Conservation (phyloP, 768 basidiomycete genomes). For the Russula emetica region DNA sequence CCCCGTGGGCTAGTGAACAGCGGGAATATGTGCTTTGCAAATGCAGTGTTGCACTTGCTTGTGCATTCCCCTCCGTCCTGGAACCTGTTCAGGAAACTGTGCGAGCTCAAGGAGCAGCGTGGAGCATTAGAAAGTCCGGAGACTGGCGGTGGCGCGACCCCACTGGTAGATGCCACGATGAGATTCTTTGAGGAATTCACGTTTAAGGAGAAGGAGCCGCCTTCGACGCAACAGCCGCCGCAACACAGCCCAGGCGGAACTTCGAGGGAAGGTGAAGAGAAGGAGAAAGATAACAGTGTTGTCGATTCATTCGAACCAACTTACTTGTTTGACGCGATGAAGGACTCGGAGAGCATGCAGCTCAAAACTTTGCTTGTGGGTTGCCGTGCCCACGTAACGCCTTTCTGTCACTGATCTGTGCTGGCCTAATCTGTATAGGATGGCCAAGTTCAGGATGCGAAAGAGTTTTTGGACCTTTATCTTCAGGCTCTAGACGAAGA, state of each 20-base stretch:
- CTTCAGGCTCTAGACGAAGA: background rate
- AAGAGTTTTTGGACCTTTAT: background rate
- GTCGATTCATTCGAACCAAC: background rate
- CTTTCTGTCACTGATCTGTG: background rate
- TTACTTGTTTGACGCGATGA: background rate
- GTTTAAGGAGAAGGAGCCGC: background rate
- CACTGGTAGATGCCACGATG: background rate
- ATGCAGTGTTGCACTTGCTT: conserved; percentile 86
- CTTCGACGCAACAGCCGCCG: background rate
- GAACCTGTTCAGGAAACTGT: conserved; percentile 68
- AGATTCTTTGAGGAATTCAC: background rate
- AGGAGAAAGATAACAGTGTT: too few species aligned
- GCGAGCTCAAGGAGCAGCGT: conserved; percentile 38
- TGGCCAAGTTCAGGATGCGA: background rate
- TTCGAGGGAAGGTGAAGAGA: background rate
- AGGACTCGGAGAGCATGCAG: background rate
- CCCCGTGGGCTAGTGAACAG: conserved; percentile 86
- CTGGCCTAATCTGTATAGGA: background rate
- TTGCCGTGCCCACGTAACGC: background rate
- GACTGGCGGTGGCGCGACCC: background rate
- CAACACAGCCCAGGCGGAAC: background rate
- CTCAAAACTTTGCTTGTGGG: background rate
- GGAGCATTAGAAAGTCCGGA: too few species aligned
- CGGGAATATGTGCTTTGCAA: conserved; percentile 98
- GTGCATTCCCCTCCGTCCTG: conserved; percentile 85